Evolutionary conservation across 257 asterid species (phyloP), one percentile per base, ranked within the genome.

Genomic region (Lantana camara): DNA sequence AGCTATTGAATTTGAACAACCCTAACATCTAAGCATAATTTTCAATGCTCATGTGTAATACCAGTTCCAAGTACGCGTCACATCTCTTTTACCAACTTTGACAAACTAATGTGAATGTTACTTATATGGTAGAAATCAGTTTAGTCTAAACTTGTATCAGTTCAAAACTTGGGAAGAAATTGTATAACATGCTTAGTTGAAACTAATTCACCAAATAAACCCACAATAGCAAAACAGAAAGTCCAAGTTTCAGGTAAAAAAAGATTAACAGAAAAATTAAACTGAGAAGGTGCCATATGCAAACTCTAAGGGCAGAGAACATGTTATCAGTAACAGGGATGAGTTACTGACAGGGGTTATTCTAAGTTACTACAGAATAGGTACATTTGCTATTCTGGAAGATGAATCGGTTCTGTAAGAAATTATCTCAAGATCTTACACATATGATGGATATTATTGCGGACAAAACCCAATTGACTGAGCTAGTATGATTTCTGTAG

Each of bases 321-420:
- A 46, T 38, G 21, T 46, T 32, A 35, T 21, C 45, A 21, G 50
- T 23, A 9, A 38, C 16, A 61, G n/a, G 22, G 51, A 32, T 42
- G 51, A n/a, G 49, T 19, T 53, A 45, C 24, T 38, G 30, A 22
- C 24, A 40, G 32, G 40, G 40, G 40, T 10, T 35, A 35, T 9
- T 35, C 7, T 35, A 11, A 19, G 17, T 40, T 10, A 34, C 24
- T 46, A 15, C 17, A 45, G 32, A 15, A 21, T 50, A 44, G 40
- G 58, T 64, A 42, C 30, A 62, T n/a, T 41, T 20, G 58, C 13
- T 19, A 51, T 66, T 60, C 67, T 15, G 48, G 55, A 46, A 57
- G 44, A 7, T 23, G 22, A 13, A 50, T 57, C 16, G 6, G 46
- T 9, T 27, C 35, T 42, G 55, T 37, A 70, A 10, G 23, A 49